These are phyloP conservation scores for Trichoderma gracile DNA, from an alignment of 2,329 filamentous ascomycete genomes.

Conservation along the genomic window DNA sequence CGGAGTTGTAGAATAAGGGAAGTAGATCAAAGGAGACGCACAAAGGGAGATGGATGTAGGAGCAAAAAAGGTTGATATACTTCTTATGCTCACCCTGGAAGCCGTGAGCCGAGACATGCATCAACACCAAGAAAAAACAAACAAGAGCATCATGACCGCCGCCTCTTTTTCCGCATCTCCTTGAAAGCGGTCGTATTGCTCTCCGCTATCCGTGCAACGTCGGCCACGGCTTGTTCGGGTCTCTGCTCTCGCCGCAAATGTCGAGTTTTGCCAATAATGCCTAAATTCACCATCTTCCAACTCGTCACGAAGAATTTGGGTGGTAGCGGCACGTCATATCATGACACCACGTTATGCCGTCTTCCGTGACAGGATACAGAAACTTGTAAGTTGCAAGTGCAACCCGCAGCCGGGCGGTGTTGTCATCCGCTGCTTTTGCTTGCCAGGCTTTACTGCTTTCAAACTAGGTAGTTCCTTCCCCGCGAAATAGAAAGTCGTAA, in stretches of 20 bases:
- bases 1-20: neutral
- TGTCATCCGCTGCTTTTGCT: neutral
- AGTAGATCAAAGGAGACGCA: neutral
- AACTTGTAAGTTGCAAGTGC: neutral
- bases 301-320: no score
- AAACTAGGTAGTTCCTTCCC: no score
- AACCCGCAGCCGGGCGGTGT: conserved; percentile 4
- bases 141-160: neutral
- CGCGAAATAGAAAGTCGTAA: no score
- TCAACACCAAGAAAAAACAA: neutral
- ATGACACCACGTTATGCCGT: no score
- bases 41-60: neutral
- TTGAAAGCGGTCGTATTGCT: neutral
- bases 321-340: no score
- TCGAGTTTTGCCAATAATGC: no score
- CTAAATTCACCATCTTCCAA: no score
- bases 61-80: neutral
- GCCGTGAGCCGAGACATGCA: conserved; percentile 5
- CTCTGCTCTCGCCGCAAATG: no score
- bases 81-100: neutral
- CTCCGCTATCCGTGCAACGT: neutral
- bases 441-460: no score
- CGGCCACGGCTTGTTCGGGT: neutral
- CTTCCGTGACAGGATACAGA: no score
- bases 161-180: neutral